A percentile compares a stretch with the other conserved stretches of the same genome.
These are phyloP conservation scores for Teratosphaeriaceae sp. DNA, from an alignment of 2,329 filamentous ascomycete genomes.

Conservation along the genomic window DNA sequence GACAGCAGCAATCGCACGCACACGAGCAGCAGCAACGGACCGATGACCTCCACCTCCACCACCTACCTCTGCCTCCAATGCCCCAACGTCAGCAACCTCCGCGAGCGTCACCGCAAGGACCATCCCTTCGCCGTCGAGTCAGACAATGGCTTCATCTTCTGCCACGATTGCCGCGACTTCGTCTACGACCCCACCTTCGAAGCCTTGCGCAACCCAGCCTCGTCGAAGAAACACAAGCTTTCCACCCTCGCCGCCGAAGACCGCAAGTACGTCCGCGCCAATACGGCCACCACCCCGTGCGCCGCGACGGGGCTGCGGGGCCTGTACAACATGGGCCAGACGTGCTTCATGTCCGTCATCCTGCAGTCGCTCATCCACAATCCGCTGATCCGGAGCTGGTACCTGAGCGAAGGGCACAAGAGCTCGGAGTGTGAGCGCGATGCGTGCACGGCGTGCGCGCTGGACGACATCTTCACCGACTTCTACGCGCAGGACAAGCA, in stretches of 20 bases:
- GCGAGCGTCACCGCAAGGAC: conserved; percentile 64
- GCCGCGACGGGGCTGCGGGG: conserved; percentile 82
- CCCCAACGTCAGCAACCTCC: conserved; percentile 58
- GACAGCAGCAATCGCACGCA: conserved; percentile 62
- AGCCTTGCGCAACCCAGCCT: conserved; percentile 53
- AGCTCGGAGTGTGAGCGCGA: conserved; percentile 61
- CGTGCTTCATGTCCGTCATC: conserved; percentile 96
- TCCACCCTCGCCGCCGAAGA: conserved; percentile 38
- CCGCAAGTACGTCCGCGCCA: conserved; percentile 66
- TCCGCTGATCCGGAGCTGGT: conserved; percentile 83
- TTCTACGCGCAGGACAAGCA: conserved; percentile 67
- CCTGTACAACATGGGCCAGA: conserved; percentile 96
- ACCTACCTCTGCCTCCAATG: conserved; percentile 67
- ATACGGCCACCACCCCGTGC: conserved; percentile 75
- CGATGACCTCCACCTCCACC: conserved; percentile 18
- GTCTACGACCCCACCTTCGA: conserved; percentile 79
- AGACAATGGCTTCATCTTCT: conserved; percentile 66
- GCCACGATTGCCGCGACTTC: conserved; percentile 74
- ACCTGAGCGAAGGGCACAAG: conserved; percentile 83
- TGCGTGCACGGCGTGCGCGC: conserved; percentile 53
- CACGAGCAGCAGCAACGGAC: conserved; percentile 36
- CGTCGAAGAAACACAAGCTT: conserved; percentile 59
- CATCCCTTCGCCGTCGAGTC: conserved; percentile 78
- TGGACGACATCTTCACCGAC: conserved; percentile 58
- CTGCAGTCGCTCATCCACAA: conserved; percentile 92